Evolutionary conservation across 176 grass and related monocot species (phyloP).

Genomic region (Oryza glaberrima): DNA sequence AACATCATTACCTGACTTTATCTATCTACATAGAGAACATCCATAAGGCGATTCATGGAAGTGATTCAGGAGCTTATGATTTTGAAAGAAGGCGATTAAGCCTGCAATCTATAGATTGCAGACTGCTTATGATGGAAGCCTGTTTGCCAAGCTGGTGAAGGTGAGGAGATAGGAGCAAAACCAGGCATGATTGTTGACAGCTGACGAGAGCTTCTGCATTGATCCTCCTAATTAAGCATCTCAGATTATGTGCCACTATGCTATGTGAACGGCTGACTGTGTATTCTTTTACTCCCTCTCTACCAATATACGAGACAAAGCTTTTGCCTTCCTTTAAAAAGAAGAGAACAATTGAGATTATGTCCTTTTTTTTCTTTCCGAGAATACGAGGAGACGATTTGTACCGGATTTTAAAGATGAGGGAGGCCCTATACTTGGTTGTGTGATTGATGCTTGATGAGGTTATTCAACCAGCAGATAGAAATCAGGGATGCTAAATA

Average conservation of each 20-base stretch:
- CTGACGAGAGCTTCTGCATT: constrained; percentile 15
- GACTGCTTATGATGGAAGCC: constrained; percentile 54
- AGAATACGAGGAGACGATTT: no score
- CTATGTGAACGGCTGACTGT: no score
- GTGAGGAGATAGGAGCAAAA: constrained; percentile 22
- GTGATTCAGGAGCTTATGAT: constrained; percentile 73
- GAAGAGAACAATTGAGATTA: no score
- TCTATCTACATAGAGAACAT: constrained; percentile 88
- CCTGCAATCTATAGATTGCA: background rate
- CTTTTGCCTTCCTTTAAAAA: no score
- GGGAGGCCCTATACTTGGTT: no score
- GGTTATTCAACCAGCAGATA: no score
- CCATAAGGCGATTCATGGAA: constrained; percentile 73
- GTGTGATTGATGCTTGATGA: no score
- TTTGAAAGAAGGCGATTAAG: constrained; percentile 58
- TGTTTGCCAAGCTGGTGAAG: constrained; percentile 61
- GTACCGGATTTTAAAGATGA: no score
- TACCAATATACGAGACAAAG: no score
- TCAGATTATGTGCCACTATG: background rate
- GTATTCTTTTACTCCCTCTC: no score
- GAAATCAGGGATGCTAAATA: no score
- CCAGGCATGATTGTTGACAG: constrained; percentile 4
- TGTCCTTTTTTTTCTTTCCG: no score
- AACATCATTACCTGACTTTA: background rate
- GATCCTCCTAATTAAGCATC: background rate